phyloP scores from a whole-genome alignment of 805 yeast species.

The Sugiyamaella valdiviana region DNA sequence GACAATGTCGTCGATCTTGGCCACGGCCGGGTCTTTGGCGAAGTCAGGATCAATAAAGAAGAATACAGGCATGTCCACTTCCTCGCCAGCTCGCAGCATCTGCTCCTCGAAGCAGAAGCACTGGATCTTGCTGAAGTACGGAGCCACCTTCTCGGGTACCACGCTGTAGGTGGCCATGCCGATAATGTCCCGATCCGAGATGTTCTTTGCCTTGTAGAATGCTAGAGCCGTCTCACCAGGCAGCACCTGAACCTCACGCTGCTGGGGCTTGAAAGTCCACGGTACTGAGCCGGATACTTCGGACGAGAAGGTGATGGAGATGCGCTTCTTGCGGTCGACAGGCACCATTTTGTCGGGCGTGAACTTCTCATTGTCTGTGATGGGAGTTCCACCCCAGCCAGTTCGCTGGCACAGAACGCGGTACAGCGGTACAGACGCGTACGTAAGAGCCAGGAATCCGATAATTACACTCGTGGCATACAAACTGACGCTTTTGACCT shows the following conservation, averaged over 20 bases:
- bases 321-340: conserved; percentile 74
- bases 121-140: conserved; percentile 93
- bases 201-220: conserved; percentile 86
- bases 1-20: conserved; percentile 81
- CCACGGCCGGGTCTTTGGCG: conserved; percentile 87
- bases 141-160: conserved; percentile 93
- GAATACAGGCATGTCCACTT: conserved; percentile 97
- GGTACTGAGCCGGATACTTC: conserved; percentile 88
- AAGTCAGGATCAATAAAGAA: conserved; percentile 96
- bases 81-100: conserved; percentile 87
- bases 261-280: conserved; percentile 94
- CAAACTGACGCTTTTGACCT: conserved; percentile 11
- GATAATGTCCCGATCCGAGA: conserved; percentile 79
- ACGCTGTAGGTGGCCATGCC: conserved; percentile 99
- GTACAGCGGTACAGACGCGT: conserved; percentile 89
- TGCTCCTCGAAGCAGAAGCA: conserved; percentile 99
- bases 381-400: conserved; percentile 94
- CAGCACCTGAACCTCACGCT: conserved; percentile 80
- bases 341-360: conserved; percentile 85
- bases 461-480: conserved; percentile 42
- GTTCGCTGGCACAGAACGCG: conserved; percentile 88
- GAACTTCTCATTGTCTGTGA: conserved; percentile 73
- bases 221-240: conserved; percentile 99
- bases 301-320: conserved; percentile 81
- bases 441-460: conserved; percentile 68